These are phyloP conservation scores for Ophiocordyceps sinensis DNA, from an alignment of 2,329 filamentous ascomycete species.

Conservation along the genomic window DNA sequence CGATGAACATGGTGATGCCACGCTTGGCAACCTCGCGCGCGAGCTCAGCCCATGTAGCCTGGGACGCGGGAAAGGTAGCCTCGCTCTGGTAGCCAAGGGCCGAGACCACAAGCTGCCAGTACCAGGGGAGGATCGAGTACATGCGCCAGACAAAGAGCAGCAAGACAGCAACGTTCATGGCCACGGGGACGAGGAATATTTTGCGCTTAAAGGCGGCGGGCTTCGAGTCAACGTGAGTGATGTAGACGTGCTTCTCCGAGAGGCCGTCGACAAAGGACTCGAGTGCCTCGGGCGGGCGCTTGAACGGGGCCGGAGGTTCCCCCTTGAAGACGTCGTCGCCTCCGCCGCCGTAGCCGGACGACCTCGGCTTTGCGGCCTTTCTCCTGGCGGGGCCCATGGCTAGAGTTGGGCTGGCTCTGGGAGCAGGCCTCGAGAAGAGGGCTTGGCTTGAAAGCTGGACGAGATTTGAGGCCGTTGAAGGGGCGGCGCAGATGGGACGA, in stretches of 20 bases:
- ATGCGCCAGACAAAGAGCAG: slow-evolving; percentile 53
- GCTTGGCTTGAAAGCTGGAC: too few species aligned
- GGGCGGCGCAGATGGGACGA: too few species aligned
- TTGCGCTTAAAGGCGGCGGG: slow-evolving; percentile 60
- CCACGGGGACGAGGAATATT: slow-evolving; percentile 65
- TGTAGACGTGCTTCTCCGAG: slow-evolving; percentile 58
- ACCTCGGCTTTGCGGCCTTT: slow-evolving; percentile 17
- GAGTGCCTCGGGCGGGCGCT: slow-evolving; percentile 46
- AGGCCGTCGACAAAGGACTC: slow-evolving; percentile 52
- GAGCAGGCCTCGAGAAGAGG: too few species aligned
- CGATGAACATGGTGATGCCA: slow-evolving; percentile 52
- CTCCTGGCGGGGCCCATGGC: slow-evolving; percentile 18
- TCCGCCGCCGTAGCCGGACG: slow-evolving; percentile 8
- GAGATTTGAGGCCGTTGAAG: too few species aligned
- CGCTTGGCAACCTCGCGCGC: slow-evolving; percentile 43
- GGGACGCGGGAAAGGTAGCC: slow-evolving; percentile 45
- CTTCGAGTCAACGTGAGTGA: slow-evolving; percentile 67
- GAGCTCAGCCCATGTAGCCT: slow-evolving; percentile 42
- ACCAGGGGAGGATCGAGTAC: slow-evolving; percentile 56
- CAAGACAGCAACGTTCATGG: slow-evolving; percentile 58
- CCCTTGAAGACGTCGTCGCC: slow-evolving; percentile 2
- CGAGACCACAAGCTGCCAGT: slow-evolving; percentile 51
- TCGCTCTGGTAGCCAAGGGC: slow-evolving; percentile 52
- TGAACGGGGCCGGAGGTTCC: slow-evolving; percentile 50
- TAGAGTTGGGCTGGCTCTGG: too few species aligned